Percentiles rank a stretch among this genome's conserved stretches.
These are phyloP conservation scores for Chytriomyces sp. DNA, from an alignment of 192 early-diverging fungal species.

Conservation along the genomic window DNA sequence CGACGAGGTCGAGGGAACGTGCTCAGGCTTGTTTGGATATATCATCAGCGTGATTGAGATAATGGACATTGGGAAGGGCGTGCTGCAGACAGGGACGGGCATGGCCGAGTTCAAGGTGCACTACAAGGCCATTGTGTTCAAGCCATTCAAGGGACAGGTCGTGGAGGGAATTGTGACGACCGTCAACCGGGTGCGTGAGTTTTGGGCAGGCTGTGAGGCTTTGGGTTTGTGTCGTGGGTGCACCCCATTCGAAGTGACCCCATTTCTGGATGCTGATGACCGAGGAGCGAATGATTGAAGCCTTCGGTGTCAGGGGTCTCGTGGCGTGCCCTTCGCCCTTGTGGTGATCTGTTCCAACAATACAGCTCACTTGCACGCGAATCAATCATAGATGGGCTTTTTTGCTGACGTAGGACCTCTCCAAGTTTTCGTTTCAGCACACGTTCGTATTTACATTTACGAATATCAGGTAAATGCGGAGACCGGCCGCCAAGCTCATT, in stretches of 20 bases:
- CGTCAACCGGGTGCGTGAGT: slow-evolving; percentile 77
- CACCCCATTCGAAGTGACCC: not conserved
- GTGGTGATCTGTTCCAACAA: no score
- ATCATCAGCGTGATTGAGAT: slow-evolving; percentile 85
- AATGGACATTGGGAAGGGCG: slow-evolving; percentile 74
- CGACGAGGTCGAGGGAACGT: slow-evolving; percentile 93
- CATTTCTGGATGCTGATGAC: not conserved
- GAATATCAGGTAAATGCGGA: no score
- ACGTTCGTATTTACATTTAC: slow-evolving; percentile 57
- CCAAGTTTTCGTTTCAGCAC: slow-evolving; percentile 84
- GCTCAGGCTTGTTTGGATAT: slow-evolving; percentile 90
- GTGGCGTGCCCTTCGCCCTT: no score
- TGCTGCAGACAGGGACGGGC: slow-evolving; percentile 74
- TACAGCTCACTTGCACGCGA: no score
- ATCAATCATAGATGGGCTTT: slow-evolving; percentile 75
- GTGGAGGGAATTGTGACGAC: slow-evolving; percentile 83
- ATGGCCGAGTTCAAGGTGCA: slow-evolving; percentile 88
- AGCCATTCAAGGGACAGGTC: slow-evolving; percentile 96
- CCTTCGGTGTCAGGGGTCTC: no score
- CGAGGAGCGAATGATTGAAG: no score
- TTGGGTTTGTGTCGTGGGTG: not conserved
- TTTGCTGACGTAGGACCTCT: slow-evolving; percentile 94
- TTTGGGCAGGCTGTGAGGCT: no score
- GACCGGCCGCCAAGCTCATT: no score
- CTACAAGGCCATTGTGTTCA: slow-evolving; percentile 96